A percentile compares a stretch with the other conserved stretches of the same genome.
Conservation (phyloP, 2,329 filamentous ascomycete species). For the Magnaporthales sp. region DNA sequence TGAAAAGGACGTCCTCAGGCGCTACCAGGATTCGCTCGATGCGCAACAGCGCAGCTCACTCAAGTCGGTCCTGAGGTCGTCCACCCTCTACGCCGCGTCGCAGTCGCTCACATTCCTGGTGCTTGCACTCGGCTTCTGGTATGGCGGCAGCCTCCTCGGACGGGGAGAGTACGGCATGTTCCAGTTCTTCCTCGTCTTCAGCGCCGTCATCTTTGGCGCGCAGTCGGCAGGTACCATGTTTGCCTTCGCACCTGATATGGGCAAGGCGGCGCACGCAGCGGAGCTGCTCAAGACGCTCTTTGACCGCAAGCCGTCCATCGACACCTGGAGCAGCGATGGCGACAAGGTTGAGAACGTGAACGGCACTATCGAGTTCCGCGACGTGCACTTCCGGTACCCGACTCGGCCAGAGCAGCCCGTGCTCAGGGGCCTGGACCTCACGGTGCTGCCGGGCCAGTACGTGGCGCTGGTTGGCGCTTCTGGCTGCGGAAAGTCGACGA, state of each 20-base stretch:
- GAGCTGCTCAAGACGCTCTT: conserved; percentile 74
- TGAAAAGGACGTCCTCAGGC: conserved; percentile 67
- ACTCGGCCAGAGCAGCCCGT: conserved; percentile 89
- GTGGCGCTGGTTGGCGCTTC: conserved; percentile 88
- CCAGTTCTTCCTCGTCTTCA: conserved; percentile 89
- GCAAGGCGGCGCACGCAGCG: conserved; percentile 82
- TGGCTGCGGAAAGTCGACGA: conserved; percentile 90
- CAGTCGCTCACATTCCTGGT: conserved; percentile 69
- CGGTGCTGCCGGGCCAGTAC: conserved; percentile 69
- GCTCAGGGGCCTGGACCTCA: conserved; percentile 71
- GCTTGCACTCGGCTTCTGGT: conserved; percentile 88
- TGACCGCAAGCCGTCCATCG: conserved; percentile 72
- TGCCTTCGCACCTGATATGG: conserved; percentile 85
- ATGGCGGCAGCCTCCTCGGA: conserved; percentile 70
- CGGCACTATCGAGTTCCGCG: conserved; percentile 78
- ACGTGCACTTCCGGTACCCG: conserved; percentile 92
- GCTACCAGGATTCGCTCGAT: conserved; percentile 61
- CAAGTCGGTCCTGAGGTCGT: conserved; percentile 67
- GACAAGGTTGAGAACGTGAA: conserved; percentile 50
- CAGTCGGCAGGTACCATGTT: conserved; percentile 88
- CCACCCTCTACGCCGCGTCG: conserved; percentile 76
- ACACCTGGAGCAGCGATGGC: conserved; percentile 69
- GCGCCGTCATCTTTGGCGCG: conserved; percentile 79
- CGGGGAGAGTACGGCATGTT: conserved; percentile 65
- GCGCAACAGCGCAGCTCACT: conserved; percentile 60